Base-by-base conservation (phyloP, 129 eudicot species). In the Flaveria sonorensis region DNA sequence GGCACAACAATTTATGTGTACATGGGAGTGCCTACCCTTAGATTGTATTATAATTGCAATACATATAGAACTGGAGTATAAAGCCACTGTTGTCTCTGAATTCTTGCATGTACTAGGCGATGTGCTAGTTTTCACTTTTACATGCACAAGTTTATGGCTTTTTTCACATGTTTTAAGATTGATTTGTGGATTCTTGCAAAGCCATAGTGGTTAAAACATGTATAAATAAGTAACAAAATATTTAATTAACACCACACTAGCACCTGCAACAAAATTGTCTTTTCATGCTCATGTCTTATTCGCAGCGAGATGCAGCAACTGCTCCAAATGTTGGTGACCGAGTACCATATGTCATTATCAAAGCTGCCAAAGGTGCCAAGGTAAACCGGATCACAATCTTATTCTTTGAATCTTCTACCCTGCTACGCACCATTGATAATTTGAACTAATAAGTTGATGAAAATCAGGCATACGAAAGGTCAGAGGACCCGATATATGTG, bases 251-350 rank as follows among this genome's bases (percentile, higher is more conserved):
- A 30, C 24, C 71, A n/a, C 4, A n/a, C 30, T 36, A 51, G 16
- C 19, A 73, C 40, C 46, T 36, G 53, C 59, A n/a, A 36, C 8
- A 40, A 40, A 53, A 46, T 10, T 24, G 20, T 39, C 6, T 52
- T 32, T 20, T 53, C 72, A 46, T 66, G 42, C 46, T 61, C 16
- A 43, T 72, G 50, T 76, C 60, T 13, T 81, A 1, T 71, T 66
- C 32, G 75, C 86, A 95, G 99, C 72, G 99, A 83, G 99, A 95
- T 91, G 92, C 99, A 85, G 99, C 97, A 42, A 91, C 97, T 55
- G 99, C 99, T 67, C 99, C 99, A 39, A 86, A 82, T 83, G 94
- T 95, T 32, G 99, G 99, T 65, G 99, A 95, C 83, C 89, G 99
- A 80, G 99, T 95, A 57, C 99, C 99, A 59, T 95, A 95, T 76